These are phyloP conservation scores for Urochloa ruziziensis DNA, from an alignment of 176 grass and related monocot genomes.

Conservation along the genomic window DNA sequence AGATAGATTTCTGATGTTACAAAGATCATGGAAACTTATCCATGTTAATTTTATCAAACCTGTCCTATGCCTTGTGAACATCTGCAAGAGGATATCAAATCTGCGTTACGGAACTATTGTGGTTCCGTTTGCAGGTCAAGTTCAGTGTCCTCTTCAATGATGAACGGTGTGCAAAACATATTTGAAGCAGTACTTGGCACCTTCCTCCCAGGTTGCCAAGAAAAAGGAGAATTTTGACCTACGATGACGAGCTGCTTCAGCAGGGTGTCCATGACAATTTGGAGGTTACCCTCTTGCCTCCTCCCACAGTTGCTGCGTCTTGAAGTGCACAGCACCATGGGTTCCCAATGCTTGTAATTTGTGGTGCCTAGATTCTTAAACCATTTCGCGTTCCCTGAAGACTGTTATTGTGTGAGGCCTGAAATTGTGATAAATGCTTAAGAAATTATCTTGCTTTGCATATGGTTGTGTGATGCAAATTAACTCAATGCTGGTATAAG, in stretches of 20 bases:
- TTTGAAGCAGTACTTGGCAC: too few species aligned
- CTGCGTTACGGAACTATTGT: too few species aligned
- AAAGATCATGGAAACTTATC: too few species aligned
- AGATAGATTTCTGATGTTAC: too few species aligned
- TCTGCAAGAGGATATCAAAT: too few species aligned
- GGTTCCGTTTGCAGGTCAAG: too few species aligned
- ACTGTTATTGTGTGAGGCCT: slow-evolving; percentile 1
- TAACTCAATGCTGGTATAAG: too few species aligned
- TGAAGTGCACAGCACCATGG: not conserved
- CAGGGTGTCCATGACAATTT: slow-evolving; percentile 62
- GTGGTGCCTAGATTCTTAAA: slow-evolving; percentile 12
- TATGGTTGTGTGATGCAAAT: not conserved
- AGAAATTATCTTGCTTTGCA: slow-evolving; percentile 10
- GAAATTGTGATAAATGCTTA: not conserved
- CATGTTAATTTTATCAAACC: too few species aligned
- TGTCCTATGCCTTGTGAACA: too few species aligned
- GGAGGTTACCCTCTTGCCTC: too few species aligned
- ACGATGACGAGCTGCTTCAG: slow-evolving; percentile 75
- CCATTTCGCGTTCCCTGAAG: slow-evolving; percentile 3
- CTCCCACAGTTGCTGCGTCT: not conserved
- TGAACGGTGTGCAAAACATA: too few species aligned
- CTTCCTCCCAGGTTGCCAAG: slow-evolving; percentile 9
- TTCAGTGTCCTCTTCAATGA: too few species aligned
- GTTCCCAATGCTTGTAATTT: slow-evolving; percentile 13
- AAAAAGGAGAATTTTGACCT: slow-evolving; percentile 65